phyloP scores from a whole-genome alignment of 2,329 filamentous ascomycete species.

The Aureobasidium sp. region DNA sequence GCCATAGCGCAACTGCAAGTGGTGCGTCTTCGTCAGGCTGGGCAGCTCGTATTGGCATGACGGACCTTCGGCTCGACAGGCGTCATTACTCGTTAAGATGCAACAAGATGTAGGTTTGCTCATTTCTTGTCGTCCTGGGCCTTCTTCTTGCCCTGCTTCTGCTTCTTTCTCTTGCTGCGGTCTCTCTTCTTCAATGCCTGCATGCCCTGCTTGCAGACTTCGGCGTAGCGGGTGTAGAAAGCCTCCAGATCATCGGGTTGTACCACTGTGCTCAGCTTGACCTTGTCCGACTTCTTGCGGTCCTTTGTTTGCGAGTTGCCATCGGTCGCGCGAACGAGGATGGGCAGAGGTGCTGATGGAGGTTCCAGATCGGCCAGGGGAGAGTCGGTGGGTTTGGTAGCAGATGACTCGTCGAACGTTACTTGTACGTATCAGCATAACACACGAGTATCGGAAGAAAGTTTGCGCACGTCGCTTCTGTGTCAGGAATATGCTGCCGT shows the following conservation, averaged over 20 bases:
- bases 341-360: conserved; percentile 50
- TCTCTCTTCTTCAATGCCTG: conserved; percentile 84
- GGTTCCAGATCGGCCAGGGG: conserved; percentile 54
- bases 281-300: conserved; percentile 50
- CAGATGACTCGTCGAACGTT: not conserved
- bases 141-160: conserved; percentile 64
- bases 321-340: conserved; percentile 79
- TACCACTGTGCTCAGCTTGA: conserved; percentile 79
- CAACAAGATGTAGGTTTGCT: not conserved
- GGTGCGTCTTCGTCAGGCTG: not conserved
- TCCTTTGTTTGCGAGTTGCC: conserved; percentile 48
- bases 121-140: conserved; percentile 9
- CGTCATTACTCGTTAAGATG: conserved; percentile 9
- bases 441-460: not conserved
- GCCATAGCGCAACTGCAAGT: not conserved
- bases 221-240: conserved; percentile 81
- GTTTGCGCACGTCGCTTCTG: conserved; percentile 61
- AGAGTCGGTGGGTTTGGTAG: conserved; percentile 30
- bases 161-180: conserved; percentile 74
- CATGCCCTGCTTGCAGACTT: conserved; percentile 87
- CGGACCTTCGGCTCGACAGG: not conserved
- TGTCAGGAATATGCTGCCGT: conserved; percentile 65
- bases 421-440: not conserved
- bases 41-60: not conserved
- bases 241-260: conserved; percentile 63